These are phyloP conservation scores for Skeletonema menzelii DNA, from an alignment of 108 stramenopile species.

Conservation along the genomic window DNA sequence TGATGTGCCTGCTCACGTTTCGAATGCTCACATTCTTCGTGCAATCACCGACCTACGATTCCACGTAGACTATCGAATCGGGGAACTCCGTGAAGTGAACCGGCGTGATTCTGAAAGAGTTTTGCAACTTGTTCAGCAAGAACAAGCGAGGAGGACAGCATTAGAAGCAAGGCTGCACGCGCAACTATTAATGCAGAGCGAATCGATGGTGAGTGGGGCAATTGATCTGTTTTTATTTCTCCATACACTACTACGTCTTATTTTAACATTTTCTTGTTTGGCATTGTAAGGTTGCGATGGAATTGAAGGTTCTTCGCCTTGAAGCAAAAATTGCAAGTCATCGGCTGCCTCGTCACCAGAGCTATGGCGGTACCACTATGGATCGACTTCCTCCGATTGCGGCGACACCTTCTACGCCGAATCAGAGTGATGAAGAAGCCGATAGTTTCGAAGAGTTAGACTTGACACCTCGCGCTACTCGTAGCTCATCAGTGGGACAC, in stretches of 20 bases:
- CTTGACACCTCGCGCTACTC: slow-evolving; percentile 39
- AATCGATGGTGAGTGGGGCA: slow-evolving; percentile 48
- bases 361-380: slow-evolving; percentile 13
- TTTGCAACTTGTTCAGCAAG: slow-evolving; percentile 44
- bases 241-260: neutral
- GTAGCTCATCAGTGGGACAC: slow-evolving; percentile 12
- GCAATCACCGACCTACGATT: slow-evolving; percentile 41
- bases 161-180: slow-evolving; percentile 52
- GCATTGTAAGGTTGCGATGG: slow-evolving; percentile 45
- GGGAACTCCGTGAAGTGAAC: slow-evolving; percentile 23
- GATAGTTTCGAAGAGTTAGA: slow-evolving; percentile 47
- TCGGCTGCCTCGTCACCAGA: slow-evolving; percentile 41
- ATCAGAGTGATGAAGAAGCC: slow-evolving; percentile 38
- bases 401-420: slow-evolving; percentile 38
- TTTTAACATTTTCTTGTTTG: neutral
- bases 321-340: slow-evolving; percentile 53
- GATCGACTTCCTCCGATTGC: slow-evolving; percentile 47
- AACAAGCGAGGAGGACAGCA: slow-evolving; percentile 45
- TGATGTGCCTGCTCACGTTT: slow-evolving; percentile 27
- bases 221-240: neutral
- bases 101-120: slow-evolving; percentile 40
- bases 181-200: slow-evolving; percentile 53
- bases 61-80: slow-evolving; percentile 46
- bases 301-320: slow-evolving; percentile 51
- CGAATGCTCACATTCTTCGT: slow-evolving; percentile 45